Percentiles rank a stretch among this genome's conserved stretches.
Conservation (phyloP, 2,329 filamentous ascomycete species). For the Myriangium duriaei region DNA sequence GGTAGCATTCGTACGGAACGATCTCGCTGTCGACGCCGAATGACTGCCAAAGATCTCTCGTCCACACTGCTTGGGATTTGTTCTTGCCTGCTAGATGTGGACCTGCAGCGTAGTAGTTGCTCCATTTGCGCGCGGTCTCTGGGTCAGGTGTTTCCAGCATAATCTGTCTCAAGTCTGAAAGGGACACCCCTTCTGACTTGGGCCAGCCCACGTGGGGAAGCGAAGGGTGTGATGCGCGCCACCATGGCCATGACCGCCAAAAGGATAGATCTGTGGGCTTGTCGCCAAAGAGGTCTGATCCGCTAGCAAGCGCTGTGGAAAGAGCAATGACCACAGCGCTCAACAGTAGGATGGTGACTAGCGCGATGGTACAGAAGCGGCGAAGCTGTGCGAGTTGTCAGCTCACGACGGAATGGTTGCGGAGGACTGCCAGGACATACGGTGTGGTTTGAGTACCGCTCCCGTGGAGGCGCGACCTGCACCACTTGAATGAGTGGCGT, state of each 20-base stretch:
- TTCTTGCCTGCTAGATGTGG: conserved; percentile 41
- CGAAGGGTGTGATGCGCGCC: conserved; percentile 11
- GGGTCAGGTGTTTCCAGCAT: conserved; percentile 42
- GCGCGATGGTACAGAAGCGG: conserved; percentile 52
- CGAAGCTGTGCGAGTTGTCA: conserved; percentile 32
- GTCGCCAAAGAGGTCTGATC: conserved; percentile 22
- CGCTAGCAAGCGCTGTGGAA: conserved; percentile 25
- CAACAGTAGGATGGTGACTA: conserved; percentile 26
- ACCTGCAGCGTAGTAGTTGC: conserved; percentile 38
- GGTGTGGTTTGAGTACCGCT: conserved; percentile 40
- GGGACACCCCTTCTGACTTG: conserved; percentile 35
- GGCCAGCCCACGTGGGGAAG: conserved; percentile 26
- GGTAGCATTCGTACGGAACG: conserved; percentile 38
- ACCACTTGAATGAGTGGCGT: conserved; percentile 58
- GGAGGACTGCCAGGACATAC: conserved; percentile 8
- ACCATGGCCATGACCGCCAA: conserved; percentile 7
- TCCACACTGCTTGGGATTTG: conserved; percentile 39
- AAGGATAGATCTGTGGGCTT: conserved; percentile 8
- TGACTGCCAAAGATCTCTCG: conserved; percentile 35
- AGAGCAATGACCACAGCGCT: conserved; percentile 27
- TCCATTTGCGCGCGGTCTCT: conserved; percentile 38
- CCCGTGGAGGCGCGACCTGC: conserved; percentile 30
- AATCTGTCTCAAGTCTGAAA: conserved; percentile 42
- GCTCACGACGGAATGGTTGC: background rate
- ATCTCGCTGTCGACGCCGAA: conserved; percentile 35